Evolutionary conservation across 2,329 filamentous ascomycete species (phyloP).

Genomic region (Trichoderma guizhouense): DNA sequence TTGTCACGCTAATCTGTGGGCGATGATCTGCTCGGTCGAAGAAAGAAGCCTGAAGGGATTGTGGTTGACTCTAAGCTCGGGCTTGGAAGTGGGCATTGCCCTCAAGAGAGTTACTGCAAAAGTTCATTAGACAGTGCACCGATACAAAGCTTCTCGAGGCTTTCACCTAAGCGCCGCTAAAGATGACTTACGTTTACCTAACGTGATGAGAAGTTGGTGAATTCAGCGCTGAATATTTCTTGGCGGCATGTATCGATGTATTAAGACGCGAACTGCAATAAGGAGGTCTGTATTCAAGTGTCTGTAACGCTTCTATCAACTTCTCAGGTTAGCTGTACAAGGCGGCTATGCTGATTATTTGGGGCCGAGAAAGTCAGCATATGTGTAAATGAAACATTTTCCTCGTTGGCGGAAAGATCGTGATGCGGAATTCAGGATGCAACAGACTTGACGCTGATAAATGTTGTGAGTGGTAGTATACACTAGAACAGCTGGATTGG

Average conservation of each 20-base stretch:
- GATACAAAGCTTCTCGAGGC: background rate
- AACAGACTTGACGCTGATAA: too few relatives aligned
- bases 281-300: background rate
- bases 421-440: background rate
- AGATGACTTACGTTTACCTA: background rate
- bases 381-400: background rate
- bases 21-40: background rate
- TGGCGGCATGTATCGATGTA: background rate
- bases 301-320: background rate
- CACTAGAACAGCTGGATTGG: background rate
- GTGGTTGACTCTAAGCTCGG: background rate
- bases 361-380: background rate
- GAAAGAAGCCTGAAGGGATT: background rate
- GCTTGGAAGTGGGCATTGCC: background rate
- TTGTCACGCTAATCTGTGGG: background rate
- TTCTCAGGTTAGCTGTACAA: background rate
- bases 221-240: background rate
- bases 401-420: background rate
- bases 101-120: background rate
- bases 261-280: background rate
- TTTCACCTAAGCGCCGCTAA: background rate
- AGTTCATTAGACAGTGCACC: background rate
- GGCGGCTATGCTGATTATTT: background rate
- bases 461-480: background rate
- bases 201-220: background rate